Base-by-base conservation (phyloP, 148 eudicot genomes). In the Rheum nobile region DNA sequence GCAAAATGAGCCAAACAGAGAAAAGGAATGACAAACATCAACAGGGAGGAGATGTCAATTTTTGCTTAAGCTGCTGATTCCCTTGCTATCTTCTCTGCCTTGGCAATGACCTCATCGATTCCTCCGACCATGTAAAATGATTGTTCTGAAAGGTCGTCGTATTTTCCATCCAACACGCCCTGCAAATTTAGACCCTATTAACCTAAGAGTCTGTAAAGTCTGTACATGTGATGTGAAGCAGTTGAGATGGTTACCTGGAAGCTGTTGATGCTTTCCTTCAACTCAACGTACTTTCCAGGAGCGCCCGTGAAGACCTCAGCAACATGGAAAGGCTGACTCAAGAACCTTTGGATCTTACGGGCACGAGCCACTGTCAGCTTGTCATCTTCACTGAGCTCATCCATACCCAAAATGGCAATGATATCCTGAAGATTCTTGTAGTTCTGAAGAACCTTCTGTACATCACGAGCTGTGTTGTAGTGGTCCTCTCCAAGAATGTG, bases 41-140 rank as follows among this genome's bases (percentile, higher is more conserved):
- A n/a, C n/a, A n/a, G n/a, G n/a, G 52, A 16, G 63, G 8, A 54
- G 12, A 22, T 8, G 3, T 54, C 61, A 21, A 0, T 54, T 14
- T 22, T 54, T 54, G 63, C 82, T 82, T 85, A 93, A 46, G 93
- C 83, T 35, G 93, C 87, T 54, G 82, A 76, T 81, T 93, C 98
- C 88, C 81, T 88, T 82, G 97, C 89, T 72, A 93, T 93, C 91
- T 91, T 93, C 85, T 93, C 97, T 2, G 97, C 98, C 92, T 93
- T 93, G 76, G 91, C 97, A 80, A 91, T 79, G 78, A 93, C 98
- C 83, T 93, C 98, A 1, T 93, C 98, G 17, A 93, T 93, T 70
- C 98, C 98, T 80, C 98, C 98, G 81, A 93, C 95, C 98, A 93
- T 93, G 87, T 93, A 93, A 78, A 93, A 93, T 35, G 98, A 85